A percentile compares a stretch with the other conserved stretches of the same genome.
Evolutionary conservation across 1,139 yeast species (phyloP).

Genomic region (Saccharomyces hybrid): DNA sequence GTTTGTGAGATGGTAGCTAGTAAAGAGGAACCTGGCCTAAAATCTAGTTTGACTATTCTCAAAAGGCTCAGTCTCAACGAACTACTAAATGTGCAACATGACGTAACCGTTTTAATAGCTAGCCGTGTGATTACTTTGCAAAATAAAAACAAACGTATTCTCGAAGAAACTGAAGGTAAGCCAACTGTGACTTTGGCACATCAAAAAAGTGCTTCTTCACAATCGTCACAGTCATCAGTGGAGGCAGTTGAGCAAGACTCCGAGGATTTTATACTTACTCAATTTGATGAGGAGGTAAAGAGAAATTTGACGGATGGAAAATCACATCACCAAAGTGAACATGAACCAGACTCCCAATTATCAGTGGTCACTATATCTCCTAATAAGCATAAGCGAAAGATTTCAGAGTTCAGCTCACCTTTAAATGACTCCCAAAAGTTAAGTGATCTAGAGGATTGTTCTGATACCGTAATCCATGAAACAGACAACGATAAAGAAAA

Average conservation of each 20-base stretch:
- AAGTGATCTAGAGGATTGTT: constrained; percentile 6
- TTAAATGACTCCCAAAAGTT: constrained; percentile 12
- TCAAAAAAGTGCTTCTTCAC: not conserved
- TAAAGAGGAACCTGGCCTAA: not conserved
- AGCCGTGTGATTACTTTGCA: constrained; percentile 8
- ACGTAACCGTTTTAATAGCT: constrained; percentile 14
- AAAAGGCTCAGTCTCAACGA: constrained; percentile 13
- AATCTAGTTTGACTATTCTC: constrained; percentile 9
- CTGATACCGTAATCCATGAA: not conserved
- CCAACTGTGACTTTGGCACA: not conserved
- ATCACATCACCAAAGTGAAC: not conserved
- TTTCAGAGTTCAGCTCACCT: constrained; percentile 21
- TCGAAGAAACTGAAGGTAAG: not conserved
- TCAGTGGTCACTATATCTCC: not conserved
- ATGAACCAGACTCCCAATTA: not conserved
- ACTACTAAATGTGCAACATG: constrained; percentile 19
- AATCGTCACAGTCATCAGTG: not conserved
- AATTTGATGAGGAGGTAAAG: constrained; percentile 10
- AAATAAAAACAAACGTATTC: not conserved
- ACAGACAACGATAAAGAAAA: not conserved
- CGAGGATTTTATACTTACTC: constrained; percentile 23
- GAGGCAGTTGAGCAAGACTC: constrained; percentile 10
- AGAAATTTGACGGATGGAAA: not conserved
- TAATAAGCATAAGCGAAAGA: constrained; percentile 2
- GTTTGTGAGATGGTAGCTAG: not conserved